Evolutionary conservation across 305 asterid species (phyloP).

Genomic region (Solanum hybrid): DNA sequence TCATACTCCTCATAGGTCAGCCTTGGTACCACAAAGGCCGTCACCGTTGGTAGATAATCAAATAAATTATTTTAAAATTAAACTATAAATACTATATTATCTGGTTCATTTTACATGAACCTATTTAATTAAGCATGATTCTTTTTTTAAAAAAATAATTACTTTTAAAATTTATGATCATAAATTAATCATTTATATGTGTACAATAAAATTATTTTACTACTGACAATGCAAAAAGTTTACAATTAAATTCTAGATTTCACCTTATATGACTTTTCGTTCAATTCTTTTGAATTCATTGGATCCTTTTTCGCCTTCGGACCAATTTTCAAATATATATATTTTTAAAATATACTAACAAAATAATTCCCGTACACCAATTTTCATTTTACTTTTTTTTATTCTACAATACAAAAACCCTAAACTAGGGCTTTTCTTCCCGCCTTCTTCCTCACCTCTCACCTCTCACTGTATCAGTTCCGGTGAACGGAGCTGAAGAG

Average conservation of each 20-base stretch:
- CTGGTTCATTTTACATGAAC: not conserved
- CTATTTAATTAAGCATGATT: not conserved
- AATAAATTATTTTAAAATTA: not conserved
- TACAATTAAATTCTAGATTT: not conserved
- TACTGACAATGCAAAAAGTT: not conserved
- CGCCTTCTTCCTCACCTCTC: not conserved
- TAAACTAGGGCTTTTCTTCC: slow-evolving; percentile 1
- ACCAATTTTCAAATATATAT: not conserved
- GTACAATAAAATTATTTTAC: not conserved
- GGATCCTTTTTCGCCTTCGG: not conserved
- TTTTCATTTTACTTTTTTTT: not conserved
- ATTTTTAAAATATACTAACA: not conserved
- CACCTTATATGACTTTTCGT: not conserved
- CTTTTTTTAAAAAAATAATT: not conserved
- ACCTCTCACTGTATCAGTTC: not conserved
- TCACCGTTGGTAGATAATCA: not conserved
- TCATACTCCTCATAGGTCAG: too few species aligned
- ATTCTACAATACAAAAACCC: not conserved
- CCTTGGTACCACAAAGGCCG: not conserved
- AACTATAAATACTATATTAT: not conserved
- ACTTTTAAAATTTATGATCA: not conserved
- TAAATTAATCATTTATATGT: not conserved
- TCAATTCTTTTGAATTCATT: not conserved
- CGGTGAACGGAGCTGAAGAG: not conserved
- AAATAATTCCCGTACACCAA: not conserved